Evolutionary conservation across 2,329 filamentous ascomycete species (phyloP), one percentile per base, ranked within the genome.

Genomic region (Xylaria sp.): DNA sequence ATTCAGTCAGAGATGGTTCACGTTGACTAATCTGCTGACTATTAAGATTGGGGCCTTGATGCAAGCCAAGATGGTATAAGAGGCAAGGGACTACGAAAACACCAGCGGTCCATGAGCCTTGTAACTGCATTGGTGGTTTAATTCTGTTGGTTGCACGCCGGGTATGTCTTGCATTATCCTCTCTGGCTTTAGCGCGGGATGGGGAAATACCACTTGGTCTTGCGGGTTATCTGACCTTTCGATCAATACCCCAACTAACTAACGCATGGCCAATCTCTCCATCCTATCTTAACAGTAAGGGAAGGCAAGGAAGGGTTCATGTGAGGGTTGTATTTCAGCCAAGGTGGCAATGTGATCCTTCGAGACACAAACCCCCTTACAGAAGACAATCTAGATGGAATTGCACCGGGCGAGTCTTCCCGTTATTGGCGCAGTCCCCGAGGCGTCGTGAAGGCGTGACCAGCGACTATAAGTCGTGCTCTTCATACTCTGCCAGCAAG

Each of bases 361-460:
- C 36, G 36, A 58, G 15, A n/a, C 20, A 20, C 23, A 23, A 26
- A 40, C 20, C 53, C 33, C 10, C 4, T 36, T 36, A 20, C 7
- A 23, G 23, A 13, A 38, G 31, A 23, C 7, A 26, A 28, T 28
- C 36, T 42, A 42, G 13, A 26, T n/a, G 36, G 7, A 42, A 4
- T 33, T 40, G n/a, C 5, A 64, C 20, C 23, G 13, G 53, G 44
- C 26, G 20, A n/a, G 42, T 17, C 20, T 38, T 62, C 58, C 66
- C 42, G 36, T 58, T 59, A 38, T 62, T 58, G 58, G 63, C n/a
- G 28, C 28, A 59, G 58, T 33, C 44, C 11, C 53, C 44, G 62
- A 49, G 57, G 49, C 65, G 44, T 60, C 31, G n/a, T 38, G 56
- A 57, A 61, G 57, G 60, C 49, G 61, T 68, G 56, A 65, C 11